A percentile compares a stretch with the other conserved stretches of the same genome.
Evolutionary conservation across 73 alveolate genomes (phyloP).

Genomic region (Paraurostyla sp.): DNA sequence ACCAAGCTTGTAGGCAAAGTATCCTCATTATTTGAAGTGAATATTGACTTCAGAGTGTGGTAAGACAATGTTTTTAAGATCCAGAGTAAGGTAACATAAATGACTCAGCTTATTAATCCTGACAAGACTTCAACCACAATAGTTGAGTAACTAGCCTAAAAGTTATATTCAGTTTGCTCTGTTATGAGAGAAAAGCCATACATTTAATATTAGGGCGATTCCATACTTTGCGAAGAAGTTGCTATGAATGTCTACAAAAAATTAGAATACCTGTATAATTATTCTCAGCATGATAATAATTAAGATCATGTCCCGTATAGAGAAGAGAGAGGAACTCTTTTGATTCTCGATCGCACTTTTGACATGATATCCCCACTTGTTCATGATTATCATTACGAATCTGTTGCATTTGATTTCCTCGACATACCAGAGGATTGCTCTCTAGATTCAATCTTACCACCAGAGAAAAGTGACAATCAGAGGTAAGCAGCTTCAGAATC

Average conservation of each 20-base stretch:
- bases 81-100: background rate
- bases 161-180: constrained; percentile 61
- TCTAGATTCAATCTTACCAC: background rate
- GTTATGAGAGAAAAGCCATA: constrained; percentile 74
- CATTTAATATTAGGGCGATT: constrained; percentile 61
- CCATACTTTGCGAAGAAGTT: background rate
- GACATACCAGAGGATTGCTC: constrained; percentile 34
- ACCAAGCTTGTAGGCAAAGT: constrained; percentile 50
- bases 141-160: constrained; percentile 58
- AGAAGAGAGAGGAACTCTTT: constrained; percentile 79
- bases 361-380: constrained; percentile 84
- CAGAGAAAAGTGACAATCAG: constrained; percentile 53
- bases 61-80: constrained; percentile 67
- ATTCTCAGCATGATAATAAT: background rate
- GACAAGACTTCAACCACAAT: background rate
- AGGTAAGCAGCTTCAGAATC: constrained; percentile 43
- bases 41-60: constrained; percentile 65
- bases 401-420: constrained; percentile 76
- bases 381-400: constrained; percentile 86
- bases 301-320: background rate
- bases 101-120: constrained; percentile 17
- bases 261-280: constrained; percentile 45
- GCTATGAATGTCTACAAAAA: constrained; percentile 26
- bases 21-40: constrained; percentile 58
- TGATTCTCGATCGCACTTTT: constrained; percentile 83